Evolutionary conservation across 1,284 basidiomycete genomes (phyloP), one percentile per base, ranked within the genome.

Genomic region (Malassezia arunalokei): DNA sequence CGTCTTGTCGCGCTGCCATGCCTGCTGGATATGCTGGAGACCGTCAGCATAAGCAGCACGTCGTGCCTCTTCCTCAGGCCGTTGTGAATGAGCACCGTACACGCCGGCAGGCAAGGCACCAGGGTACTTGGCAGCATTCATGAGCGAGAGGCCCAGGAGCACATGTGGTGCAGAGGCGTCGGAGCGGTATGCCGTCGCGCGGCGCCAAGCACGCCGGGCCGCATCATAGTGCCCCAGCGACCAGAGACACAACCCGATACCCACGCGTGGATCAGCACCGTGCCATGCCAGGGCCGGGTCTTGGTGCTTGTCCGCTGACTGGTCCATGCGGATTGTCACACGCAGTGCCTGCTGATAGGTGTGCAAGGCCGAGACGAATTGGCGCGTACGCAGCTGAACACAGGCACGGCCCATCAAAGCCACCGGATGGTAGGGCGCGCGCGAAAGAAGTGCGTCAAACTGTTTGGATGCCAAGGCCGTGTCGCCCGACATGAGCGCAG

Each of bases 1-100:
- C 43, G 54, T 59, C 56, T 73, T 71, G 54, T 71, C 61, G 50
- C 63, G 57, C 51, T 63, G 63, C 66, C 68, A 73, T 29, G 68
- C 65, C 20, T 56, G 47, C 43, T 71, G 65, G 1, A 71, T 50
- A 31, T 59, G 59, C 8, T 52, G 52, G 49, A 71, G 57, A 48
- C 64, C 70, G 28, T 69, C 62, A 35, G 62, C 63, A 54, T 66
- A 71, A 8, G 64, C 62, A 6, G 57, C 56, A 35, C 66, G 59
- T 27, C 68, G 60, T 1, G 66, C 69, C 14, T 58, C 55, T 1
- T 63, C 61, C 32, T 71, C 69, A n/a, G 60, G 52, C 17, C 51
- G 43, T 47, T 57, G 56, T 11, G 57, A 56, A n/a, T 59, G 53
- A 11, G 60, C 63, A 37, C 64, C 65, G 45, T 65, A 66, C 33